These are phyloP conservation scores for Dionaea muscipula DNA, from an alignment of 179 eudicot genomes.

Conservation along the genomic window DNA sequence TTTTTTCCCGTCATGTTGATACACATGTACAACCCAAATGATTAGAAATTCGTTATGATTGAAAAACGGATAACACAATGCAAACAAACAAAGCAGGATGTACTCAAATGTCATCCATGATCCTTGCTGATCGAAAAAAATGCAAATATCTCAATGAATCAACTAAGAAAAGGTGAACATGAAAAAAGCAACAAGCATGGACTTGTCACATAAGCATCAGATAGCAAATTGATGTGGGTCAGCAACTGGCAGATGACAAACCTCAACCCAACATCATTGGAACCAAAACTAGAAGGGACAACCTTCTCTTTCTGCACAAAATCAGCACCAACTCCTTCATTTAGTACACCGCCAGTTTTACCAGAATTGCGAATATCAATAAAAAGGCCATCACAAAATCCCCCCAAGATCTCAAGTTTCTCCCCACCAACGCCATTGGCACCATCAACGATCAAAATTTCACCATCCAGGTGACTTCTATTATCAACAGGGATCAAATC, in stretches of 20 bases:
- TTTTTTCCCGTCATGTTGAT: no score
- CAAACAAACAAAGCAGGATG: no score
- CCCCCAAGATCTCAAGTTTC: constrained; percentile 52
- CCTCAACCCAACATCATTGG: constrained; percentile 64
- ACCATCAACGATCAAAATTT: constrained; percentile 72
- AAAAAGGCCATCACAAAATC: constrained; percentile 29
- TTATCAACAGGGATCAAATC: constrained; percentile 49
- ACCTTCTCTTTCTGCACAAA: constrained; percentile 95
- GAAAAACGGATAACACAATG: no score
- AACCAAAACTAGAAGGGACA: constrained; percentile 55
- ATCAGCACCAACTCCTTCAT: constrained; percentile 96
- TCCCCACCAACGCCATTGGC: constrained; percentile 94
- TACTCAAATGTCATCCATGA: no score
- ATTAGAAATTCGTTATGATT: no score
- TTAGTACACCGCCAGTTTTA: constrained; percentile 57
- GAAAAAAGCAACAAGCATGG: no score
- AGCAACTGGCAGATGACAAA: constrained; percentile 21
- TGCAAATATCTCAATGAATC: no score
- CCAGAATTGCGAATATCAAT: constrained; percentile 73
- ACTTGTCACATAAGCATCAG: no score
- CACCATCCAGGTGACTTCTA: constrained; percentile 13
- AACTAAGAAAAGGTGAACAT: no score
- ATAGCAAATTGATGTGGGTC: background rate
- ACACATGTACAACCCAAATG: no score
- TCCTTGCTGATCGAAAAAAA: no score